Conservation (phyloP, 1,139 yeast species). For the Blastobotrys elegans region DNA sequence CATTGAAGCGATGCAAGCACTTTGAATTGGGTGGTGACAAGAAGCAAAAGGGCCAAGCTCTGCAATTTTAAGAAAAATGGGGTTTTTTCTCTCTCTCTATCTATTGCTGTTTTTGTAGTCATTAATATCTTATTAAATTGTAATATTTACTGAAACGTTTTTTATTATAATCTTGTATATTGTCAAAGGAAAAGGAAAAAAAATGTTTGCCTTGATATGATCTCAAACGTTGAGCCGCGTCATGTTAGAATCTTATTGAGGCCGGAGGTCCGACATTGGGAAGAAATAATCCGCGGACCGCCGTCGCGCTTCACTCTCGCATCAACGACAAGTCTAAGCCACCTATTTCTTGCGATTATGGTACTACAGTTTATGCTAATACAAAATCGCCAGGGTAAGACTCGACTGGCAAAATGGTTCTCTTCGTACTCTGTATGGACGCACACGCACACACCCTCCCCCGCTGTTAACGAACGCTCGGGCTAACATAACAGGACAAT, state of each 20-base stretch:
- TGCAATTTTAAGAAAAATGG: slow-evolving; percentile 73
- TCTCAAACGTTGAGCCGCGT: no score
- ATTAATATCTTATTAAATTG: not conserved
- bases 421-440: slow-evolving; percentile 36
- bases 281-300: no score
- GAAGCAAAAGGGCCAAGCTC: slow-evolving; percentile 99
- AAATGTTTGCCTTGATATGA: no score
- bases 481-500: slow-evolving; percentile 38
- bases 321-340: no score
- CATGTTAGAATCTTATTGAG: no score
- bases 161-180: not conserved
- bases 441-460: no score
- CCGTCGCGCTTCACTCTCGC: no score
- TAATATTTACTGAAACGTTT: not conserved
- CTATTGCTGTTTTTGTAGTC: not conserved
- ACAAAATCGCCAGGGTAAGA: slow-evolving; percentile 89
- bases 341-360: no score
- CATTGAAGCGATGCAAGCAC: slow-evolving; percentile 99
- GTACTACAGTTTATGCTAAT: slow-evolving; percentile 73
- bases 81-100: no score
- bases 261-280: no score
- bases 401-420: slow-evolving; percentile 82
- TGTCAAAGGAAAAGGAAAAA: no score
- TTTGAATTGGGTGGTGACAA: slow-evolving; percentile 99
- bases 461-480: not conserved